phyloP scores from a whole-genome alignment of 345 rosid species.

The Gossypium rotundifolium region DNA sequence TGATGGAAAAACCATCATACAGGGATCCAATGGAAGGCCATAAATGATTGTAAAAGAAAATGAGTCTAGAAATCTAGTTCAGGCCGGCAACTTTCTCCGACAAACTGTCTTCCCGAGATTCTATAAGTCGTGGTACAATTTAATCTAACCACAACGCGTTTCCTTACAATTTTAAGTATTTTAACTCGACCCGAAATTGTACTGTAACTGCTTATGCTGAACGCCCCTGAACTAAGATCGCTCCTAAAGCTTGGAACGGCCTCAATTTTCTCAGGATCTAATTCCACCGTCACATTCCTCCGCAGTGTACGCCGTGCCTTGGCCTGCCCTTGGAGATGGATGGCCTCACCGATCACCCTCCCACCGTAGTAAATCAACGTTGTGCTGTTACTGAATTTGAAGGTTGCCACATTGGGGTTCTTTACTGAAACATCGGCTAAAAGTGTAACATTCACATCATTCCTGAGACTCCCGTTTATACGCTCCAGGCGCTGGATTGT shows the following conservation, averaged over 20 bases:
- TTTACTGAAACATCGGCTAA: conserved; percentile 34
- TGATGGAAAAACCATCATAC: too few relatives aligned
- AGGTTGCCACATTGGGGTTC: conserved; percentile 42
- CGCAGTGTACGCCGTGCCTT: neutral
- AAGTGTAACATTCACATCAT: conserved; percentile 29
- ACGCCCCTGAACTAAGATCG: neutral
- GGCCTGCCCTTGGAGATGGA: neutral
- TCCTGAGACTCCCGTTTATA: conserved; percentile 7
- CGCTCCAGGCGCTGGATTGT: conserved; percentile 11
- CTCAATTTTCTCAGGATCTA: neutral
- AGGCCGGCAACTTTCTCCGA: neutral
- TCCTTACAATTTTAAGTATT: neutral
- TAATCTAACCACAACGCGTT: neutral
- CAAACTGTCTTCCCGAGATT: neutral
- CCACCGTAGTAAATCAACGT: neutral
- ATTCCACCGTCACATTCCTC: conserved; percentile 6
- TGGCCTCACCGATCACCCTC: neutral
- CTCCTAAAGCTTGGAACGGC: neutral
- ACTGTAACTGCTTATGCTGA: conserved; percentile 3
- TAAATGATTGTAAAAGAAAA: neutral
- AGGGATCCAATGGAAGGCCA: too few relatives aligned
- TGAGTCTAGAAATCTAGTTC: neutral
- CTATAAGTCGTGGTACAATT: neutral
- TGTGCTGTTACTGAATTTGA: neutral
- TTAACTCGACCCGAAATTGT: neutral